Conservation (phyloP, 2,329 filamentous ascomycete genomes). For the Cadophora sp. region DNA sequence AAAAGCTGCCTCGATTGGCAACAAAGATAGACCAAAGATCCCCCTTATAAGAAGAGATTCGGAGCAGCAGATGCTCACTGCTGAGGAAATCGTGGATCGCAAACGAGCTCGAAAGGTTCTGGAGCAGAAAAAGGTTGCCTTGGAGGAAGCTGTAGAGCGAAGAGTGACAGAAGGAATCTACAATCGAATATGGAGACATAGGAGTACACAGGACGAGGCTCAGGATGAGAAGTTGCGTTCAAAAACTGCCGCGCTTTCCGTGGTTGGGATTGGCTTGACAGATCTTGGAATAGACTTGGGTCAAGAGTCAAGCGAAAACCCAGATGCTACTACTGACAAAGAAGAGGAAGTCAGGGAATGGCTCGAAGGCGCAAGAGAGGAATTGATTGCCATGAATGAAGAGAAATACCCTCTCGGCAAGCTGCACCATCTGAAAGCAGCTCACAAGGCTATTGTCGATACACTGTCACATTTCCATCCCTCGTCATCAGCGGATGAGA, state of each 20-base stretch:
- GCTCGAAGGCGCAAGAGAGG: conserved; percentile 73
- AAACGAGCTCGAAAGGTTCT: conserved; percentile 80
- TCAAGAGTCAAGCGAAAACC: conserved; percentile 57
- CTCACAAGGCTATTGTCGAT: conserved; percentile 94
- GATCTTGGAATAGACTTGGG: conserved; percentile 83
- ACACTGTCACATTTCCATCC: conserved; percentile 72
- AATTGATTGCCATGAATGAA: conserved; percentile 82
- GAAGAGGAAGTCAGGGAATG: conserved; percentile 74
- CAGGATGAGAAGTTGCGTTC: conserved; percentile 94
- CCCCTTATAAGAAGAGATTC: conserved; percentile 45
- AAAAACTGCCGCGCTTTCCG: conserved; percentile 84
- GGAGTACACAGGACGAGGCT: conserved; percentile 90
- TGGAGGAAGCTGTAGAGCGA: conserved; percentile 93
- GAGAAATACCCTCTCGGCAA: conserved; percentile 91
- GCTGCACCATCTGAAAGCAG: conserved; percentile 83
- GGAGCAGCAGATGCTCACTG: conserved; percentile 88
- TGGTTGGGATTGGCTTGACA: conserved; percentile 89
- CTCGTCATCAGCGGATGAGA: conserved; percentile 93
- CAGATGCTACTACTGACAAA: conserved; percentile 64
- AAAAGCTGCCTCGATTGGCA: conserved; percentile 60
- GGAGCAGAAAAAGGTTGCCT: conserved; percentile 75
- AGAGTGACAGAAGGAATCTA: conserved; percentile 87
- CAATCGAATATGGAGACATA: conserved; percentile 87
- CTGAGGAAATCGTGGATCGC: conserved; percentile 80
- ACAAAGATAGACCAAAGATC: conserved; percentile 57